A percentile compares a stretch with the other conserved stretches of the same genome.
phyloP scores from a whole-genome alignment of 495 filamentous ascomycete genomes.

The Trichoderma orchidacearum region DNA sequence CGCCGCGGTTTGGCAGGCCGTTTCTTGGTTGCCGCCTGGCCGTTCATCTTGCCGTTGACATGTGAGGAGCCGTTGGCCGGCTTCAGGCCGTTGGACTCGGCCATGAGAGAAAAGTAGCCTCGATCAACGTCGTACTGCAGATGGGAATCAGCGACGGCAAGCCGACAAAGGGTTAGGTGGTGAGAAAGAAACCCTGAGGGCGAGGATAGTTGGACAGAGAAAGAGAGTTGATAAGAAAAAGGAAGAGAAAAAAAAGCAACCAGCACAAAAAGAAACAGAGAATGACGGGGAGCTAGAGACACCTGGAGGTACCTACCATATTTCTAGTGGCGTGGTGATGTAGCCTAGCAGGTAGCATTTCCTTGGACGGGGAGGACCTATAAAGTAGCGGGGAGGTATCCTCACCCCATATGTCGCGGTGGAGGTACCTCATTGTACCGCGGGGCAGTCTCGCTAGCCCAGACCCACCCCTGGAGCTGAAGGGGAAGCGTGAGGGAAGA shows the following conservation, averaged over 20 bases:
- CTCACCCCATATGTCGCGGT: background rate
- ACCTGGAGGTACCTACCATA: background rate
- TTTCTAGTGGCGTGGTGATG: background rate
- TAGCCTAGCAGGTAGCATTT: background rate
- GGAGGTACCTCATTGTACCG: background rate
- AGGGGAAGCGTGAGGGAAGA: background rate
- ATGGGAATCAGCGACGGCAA: background rate
- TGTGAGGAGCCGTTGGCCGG: conserved; percentile 3
- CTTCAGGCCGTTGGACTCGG: conserved; percentile 1
- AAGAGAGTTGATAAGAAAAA: background rate
- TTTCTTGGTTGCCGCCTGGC: conserved; percentile 19
- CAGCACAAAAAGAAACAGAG: background rate
- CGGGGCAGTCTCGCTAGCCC: background rate
- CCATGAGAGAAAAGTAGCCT: background rate
- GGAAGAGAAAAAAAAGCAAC: background rate
- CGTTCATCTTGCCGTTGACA: conserved; percentile 2
- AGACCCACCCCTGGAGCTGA: background rate
- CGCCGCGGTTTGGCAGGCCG: background rate
- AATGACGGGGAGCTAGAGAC: background rate
- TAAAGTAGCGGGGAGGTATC: background rate
- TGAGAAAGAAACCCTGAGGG: background rate
- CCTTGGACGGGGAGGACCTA: background rate
- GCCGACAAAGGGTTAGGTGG: background rate
- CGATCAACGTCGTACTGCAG: background rate
- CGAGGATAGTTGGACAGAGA: background rate